phyloP scores from a whole-genome alignment of 2,329 filamentous ascomycete species.

The Ophiocordyceps camponoti-saundersi region DNA sequence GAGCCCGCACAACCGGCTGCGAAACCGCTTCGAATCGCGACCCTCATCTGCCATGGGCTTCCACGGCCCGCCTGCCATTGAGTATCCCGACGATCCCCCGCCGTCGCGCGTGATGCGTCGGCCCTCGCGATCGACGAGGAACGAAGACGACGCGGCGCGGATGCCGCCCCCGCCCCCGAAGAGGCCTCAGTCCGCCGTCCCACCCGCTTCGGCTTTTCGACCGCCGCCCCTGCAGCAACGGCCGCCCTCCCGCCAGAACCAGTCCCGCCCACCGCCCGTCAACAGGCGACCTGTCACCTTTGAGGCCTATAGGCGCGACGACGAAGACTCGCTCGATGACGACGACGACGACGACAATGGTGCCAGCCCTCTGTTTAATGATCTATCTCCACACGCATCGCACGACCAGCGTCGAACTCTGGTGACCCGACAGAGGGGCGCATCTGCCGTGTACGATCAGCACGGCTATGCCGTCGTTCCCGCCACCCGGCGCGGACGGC shows the following conservation, averaged over 20 bases:
- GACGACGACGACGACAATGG: constrained; percentile 1
- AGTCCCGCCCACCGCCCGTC: constrained; percentile 13
- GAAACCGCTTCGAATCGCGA: constrained; percentile 16
- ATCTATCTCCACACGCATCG: constrained; percentile 16
- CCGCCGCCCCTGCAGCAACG: constrained; percentile 10
- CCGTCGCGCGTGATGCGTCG: constrained; percentile 19
- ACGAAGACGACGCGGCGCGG: constrained; percentile 24
- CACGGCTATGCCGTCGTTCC: constrained; percentile 22
- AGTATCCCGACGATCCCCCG: constrained; percentile 22
- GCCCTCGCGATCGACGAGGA: constrained; percentile 23
- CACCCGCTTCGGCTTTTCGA: constrained; percentile 12
- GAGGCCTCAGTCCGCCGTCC: constrained; percentile 17
- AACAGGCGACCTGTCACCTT: constrained; percentile 14
- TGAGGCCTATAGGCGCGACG: constrained; percentile 3
- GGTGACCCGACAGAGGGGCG: constrained; percentile 16
- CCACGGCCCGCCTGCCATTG: constrained; percentile 7
- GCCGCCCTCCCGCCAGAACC: constrained; percentile 8
- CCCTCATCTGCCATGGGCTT: constrained; percentile 24
- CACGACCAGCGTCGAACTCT: constrained; percentile 16
- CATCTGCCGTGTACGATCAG: constrained; percentile 20
- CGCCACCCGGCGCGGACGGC: constrained; percentile 16
- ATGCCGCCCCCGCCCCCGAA: constrained; percentile 35
- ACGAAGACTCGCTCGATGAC: constrained; percentile 4
- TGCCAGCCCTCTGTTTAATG: constrained; percentile 16
- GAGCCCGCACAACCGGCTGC: constrained; percentile 12